Conservation (phyloP, 192 early-diverging fungal genomes). For the Allomyces arbusculus region DNA sequence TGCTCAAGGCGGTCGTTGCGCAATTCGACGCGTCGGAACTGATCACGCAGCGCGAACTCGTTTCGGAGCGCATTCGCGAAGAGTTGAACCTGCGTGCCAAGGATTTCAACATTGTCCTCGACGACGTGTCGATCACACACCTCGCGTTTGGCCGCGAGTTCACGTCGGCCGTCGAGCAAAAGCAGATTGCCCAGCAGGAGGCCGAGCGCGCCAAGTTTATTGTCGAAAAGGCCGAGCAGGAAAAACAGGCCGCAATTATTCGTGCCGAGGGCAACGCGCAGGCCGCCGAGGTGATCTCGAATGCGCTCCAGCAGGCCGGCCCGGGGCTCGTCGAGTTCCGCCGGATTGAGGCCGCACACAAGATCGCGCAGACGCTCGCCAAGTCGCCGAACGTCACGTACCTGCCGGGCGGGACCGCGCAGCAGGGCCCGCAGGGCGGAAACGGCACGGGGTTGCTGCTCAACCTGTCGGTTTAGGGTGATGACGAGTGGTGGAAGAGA, state of each 20-base stretch:
- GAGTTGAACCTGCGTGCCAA: conserved; percentile 77
- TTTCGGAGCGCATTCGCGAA: conserved; percentile 78
- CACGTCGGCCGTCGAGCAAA: conserved; percentile 94
- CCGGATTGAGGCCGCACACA: conserved; percentile 90
- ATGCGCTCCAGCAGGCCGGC: conserved; percentile 75
- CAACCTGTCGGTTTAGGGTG: conserved; percentile 20
- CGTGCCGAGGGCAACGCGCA: conserved; percentile 93
- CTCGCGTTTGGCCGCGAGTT: conserved; percentile 98
- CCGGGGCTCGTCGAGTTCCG: conserved; percentile 83
- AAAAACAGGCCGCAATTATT: conserved; percentile 90
- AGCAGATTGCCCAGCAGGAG: conserved; percentile 98
- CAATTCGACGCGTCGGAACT: conserved; percentile 96
- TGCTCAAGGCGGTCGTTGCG: conserved; percentile 90
- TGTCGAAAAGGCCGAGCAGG: conserved; percentile 96
- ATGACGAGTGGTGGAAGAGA: too few relatives aligned
- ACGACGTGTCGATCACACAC: conserved; percentile 97
- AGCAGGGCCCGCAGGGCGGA: conserved; percentile 9
- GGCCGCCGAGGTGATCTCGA: conserved; percentile 83
- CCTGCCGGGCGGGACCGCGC: conserved; percentile 34
- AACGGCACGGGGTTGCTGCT: conserved; percentile 53
- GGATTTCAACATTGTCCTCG: conserved; percentile 89
- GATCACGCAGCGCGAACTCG: conserved; percentile 91
- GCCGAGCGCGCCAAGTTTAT: conserved; percentile 96
- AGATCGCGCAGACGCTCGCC: conserved; percentile 77
- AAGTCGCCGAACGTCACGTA: conserved; percentile 74